A percentile compares a stretch with the other conserved stretches of the same genome.
Conservation (phyloP, 2,329 filamentous ascomycete species). For the Exserohilum rostratum region DNA sequence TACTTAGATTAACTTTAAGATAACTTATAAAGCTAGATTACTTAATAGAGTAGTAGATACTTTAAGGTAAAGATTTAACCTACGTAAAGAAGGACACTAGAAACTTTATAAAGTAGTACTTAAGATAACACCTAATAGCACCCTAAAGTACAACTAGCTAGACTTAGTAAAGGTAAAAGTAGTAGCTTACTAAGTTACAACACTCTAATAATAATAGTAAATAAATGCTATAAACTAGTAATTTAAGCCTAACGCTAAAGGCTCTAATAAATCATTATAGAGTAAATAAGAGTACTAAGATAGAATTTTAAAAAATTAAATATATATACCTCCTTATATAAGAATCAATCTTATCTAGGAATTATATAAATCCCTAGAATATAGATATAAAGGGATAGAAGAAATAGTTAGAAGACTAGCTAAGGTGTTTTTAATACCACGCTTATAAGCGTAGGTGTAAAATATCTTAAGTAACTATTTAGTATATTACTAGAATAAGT, state of each 20-base stretch:
- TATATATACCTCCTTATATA: background rate
- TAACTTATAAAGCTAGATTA: background rate
- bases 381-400: background rate
- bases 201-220: background rate
- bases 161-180: background rate
- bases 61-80: background rate
- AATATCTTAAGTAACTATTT: background rate
- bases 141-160: background rate
- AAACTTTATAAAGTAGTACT: background rate
- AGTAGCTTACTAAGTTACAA: background rate
- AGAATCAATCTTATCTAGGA: background rate
- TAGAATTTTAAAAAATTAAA: background rate
- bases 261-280: background rate
- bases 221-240: background rate
- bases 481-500: background rate
- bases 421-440: background rate
- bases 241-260: background rate
- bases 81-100: background rate
- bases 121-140: background rate
- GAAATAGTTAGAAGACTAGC: background rate
- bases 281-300: background rate
- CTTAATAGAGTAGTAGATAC: background rate
- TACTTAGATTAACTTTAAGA: conserved; percentile 6
- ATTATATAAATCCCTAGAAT: background rate
- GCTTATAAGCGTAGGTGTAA: background rate